These are phyloP conservation scores for Brassica napus DNA, from an alignment of 345 rosid species.

Conservation along the genomic window DNA sequence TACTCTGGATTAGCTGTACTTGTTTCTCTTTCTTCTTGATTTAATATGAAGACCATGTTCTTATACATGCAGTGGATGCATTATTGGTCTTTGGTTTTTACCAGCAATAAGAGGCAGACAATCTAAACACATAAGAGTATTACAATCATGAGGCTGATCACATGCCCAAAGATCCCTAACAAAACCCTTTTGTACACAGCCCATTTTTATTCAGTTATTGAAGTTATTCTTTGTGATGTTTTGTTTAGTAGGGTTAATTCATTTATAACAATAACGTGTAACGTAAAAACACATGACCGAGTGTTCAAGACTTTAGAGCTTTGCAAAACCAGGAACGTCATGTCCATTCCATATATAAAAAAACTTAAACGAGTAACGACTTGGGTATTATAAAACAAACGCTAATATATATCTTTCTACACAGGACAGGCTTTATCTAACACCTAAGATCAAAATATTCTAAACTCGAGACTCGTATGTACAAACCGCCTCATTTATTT, in stretches of 20 bases:
- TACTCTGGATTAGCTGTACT: neutral
- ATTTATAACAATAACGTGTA: neutral
- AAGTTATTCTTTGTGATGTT: neutral
- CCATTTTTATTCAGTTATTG: neutral
- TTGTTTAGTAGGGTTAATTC: neutral
- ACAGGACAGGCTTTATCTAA: neutral
- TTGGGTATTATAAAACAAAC: too few species aligned
- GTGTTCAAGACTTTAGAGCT: neutral
- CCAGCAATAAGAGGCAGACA: neutral
- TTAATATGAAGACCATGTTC: neutral
- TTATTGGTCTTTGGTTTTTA: neutral
- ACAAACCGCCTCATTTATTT: conserved; percentile 6
- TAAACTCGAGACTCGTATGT: conserved; percentile 16
- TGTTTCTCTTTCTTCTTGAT: neutral
- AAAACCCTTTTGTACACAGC: neutral
- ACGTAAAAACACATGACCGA: neutral
- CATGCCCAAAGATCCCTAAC: neutral
- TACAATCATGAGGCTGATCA: neutral
- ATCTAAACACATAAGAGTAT: neutral
- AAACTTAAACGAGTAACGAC: neutral
- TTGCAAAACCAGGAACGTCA: neutral
- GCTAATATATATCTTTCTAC: neutral
- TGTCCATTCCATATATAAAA: too few species aligned
- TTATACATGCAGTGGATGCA: neutral
- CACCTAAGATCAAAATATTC: neutral